Conservation (phyloP, 805 yeast genomes). For the Huiozyma sinensis region DNA sequence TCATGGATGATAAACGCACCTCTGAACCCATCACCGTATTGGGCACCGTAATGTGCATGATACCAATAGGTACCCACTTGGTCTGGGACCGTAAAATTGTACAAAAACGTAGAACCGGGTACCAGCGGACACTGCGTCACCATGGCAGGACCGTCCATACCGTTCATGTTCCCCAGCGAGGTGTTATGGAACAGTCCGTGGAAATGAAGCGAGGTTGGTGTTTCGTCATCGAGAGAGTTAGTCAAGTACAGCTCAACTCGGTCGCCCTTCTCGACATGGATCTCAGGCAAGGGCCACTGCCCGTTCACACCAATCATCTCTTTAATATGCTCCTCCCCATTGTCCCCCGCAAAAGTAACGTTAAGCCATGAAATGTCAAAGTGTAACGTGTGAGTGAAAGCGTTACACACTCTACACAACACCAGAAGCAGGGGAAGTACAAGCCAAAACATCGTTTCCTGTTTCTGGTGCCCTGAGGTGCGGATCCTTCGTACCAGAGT, state of each 20-base stretch:
- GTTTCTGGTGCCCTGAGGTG: no score
- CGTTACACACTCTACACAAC: background rate
- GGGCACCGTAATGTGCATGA: constrained; percentile 69
- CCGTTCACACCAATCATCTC: constrained; percentile 58
- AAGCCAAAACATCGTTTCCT: no score
- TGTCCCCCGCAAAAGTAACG: constrained; percentile 22
- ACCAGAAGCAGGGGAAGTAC: background rate
- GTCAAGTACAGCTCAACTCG: constrained; percentile 47
- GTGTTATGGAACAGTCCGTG: constrained; percentile 68
- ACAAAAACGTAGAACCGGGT: constrained; percentile 53
- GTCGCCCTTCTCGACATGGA: constrained; percentile 57
- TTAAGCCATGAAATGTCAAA: constrained; percentile 48
- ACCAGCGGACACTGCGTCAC: constrained; percentile 74
- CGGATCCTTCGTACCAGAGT: no score
- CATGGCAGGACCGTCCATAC: constrained; percentile 74
- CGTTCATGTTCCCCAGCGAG: constrained; percentile 30
- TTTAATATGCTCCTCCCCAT: constrained; percentile 20
- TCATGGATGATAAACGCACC: constrained; percentile 61
- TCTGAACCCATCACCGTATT: constrained; percentile 69
- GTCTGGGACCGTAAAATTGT: constrained; percentile 57
- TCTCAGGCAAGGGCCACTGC: constrained; percentile 63
- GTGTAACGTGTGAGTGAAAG: constrained; percentile 39
- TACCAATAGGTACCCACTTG: constrained; percentile 81
- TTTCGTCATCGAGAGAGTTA: constrained; percentile 42
- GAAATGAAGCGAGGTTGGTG: constrained; percentile 57